Evolutionary conservation across 1,139 yeast species (phyloP).

Genomic region (Saccharomyces pastorianus): DNA sequence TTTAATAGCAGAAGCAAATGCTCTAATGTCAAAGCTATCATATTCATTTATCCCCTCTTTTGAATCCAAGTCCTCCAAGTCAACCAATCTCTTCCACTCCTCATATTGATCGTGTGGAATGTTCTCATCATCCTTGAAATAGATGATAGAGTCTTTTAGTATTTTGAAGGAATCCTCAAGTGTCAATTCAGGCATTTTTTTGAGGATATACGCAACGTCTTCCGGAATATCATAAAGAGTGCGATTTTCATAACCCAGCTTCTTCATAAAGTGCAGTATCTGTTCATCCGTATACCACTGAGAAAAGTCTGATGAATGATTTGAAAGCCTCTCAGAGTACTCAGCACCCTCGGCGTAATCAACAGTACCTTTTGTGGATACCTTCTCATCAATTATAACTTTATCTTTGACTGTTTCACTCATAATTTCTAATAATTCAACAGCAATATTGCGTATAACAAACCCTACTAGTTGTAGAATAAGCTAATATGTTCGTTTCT

Average conservation of each 20-base stretch:
- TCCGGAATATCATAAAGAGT: constrained; percentile 12
- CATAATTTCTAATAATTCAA: background rate
- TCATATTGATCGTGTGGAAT: constrained; percentile 37
- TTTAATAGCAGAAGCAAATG: constrained; percentile 41
- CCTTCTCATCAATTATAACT: background rate
- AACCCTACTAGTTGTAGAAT: background rate
- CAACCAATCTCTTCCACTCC: constrained; percentile 25
- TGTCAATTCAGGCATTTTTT: constrained; percentile 35
- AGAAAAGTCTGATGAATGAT: background rate
- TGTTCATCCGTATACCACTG: constrained; percentile 2
- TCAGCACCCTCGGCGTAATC: background rate
- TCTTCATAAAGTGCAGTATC: constrained; percentile 5
- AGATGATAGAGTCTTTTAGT: constrained; percentile 35
- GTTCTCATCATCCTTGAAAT: constrained; percentile 44
- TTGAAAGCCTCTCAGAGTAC: background rate
- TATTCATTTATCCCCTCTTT: constrained; percentile 6
- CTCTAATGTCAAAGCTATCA: constrained; percentile 32
- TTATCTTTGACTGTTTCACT: background rate
- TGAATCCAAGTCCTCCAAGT: constrained; percentile 10
- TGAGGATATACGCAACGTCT: constrained; percentile 35
- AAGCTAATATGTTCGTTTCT: no score
- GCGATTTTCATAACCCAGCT: constrained; percentile 26
- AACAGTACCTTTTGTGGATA: background rate
- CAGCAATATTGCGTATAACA: background rate
- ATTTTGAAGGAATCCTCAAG: constrained; percentile 38